These are phyloP conservation scores for Cladosporium colombiae DNA, from an alignment of 2,329 filamentous ascomycete species.

Conservation along the genomic window DNA sequence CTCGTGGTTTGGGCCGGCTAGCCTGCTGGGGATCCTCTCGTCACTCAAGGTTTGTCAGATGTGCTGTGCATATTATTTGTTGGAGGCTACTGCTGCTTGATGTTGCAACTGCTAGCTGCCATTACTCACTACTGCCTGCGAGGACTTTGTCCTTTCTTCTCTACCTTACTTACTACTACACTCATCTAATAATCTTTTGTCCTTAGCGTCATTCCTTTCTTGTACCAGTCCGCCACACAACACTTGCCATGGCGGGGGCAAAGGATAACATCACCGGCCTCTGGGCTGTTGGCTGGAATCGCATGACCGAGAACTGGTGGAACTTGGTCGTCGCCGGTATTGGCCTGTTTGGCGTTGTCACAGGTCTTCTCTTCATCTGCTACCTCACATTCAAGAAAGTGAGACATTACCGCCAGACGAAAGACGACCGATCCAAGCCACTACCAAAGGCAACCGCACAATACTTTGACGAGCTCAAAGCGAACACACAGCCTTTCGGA, in stretches of 20 bases:
- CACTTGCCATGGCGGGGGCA: conserved; percentile 16
- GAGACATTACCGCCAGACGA: conserved; percentile 2
- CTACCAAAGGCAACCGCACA: conserved; percentile 12
- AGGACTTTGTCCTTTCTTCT: conserved; percentile 6
- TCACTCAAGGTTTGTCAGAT: conserved; percentile 7
- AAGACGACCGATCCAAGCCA: conserved; percentile 6
- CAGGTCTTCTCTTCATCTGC: conserved; percentile 13
- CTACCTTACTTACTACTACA: conserved; percentile 10
- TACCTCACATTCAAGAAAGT: conserved; percentile 2
- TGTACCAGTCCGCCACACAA: conserved; percentile 4
- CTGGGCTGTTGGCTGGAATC: conserved; percentile 37
- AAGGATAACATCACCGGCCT: conserved; percentile 20
- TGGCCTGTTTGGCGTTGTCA: conserved; percentile 19
- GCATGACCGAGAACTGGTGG: conserved; percentile 45
- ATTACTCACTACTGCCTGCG: background rate
- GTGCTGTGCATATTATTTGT: conserved; percentile 11
- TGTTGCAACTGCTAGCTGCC: conserved; percentile 3
- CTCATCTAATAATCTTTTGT: conserved; percentile 4
- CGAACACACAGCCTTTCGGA: conserved; percentile 20
- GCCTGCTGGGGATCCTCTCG: conserved; percentile 12
- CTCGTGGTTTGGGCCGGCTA: conserved; percentile 12
- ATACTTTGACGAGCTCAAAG: conserved; percentile 20
- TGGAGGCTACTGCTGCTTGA: background rate
- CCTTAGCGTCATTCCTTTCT: conserved; percentile 5
- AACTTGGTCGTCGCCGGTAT: conserved; percentile 36